Evolutionary conservation across 805 yeast genomes (phyloP), one percentile per base, ranked within the genome.

Genomic region (Cyberlindnera bimundalis): DNA sequence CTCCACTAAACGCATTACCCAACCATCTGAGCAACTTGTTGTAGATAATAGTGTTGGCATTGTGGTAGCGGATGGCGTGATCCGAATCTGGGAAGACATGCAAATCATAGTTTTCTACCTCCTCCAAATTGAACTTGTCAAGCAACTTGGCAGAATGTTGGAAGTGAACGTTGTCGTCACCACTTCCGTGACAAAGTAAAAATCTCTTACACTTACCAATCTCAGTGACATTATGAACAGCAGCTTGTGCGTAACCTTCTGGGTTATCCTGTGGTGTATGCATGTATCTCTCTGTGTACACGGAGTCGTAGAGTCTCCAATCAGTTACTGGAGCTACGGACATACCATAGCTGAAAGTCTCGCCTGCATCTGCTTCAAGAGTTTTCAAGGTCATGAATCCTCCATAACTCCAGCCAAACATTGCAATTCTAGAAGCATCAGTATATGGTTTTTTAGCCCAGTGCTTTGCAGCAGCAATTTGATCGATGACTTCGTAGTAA

Each of bases 321-420:
- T 89, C 84, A 0, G 98, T 93, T 3, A 93, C 99, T 1, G 99
- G 99, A 0, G 99, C 99, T 18, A 93, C 98, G 0, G 98, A 82
- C 74, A 89, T 79, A 9, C 98, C 98, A 60, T 80, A 93, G 43
- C 77, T 77, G 71, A 93, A 90, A 13, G 79, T 76, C 27, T 76
- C 66, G 14, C 88, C 87, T 2, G 70, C 71, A 62, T 93, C 98
- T 17, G 71, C 70, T 62, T 93, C 98, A 34, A 93, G 66, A 0
- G 95, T 84, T 64, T 90, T 93, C 52, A 93, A 72, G 0, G 99
- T 89, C 72, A 88, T 74, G 59, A 78, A 93, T 0, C 98, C 99
- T 35, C 99, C 99, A 59, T 91, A 93, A 17, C 96, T 85, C 99
- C 99, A 93, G 8, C 99, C 99, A 91, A 97, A 93, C 40, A 91